Evolutionary conservation across 2,329 filamentous ascomycete genomes (phyloP).

Genomic region (Paramyrothecium sp.): DNA sequence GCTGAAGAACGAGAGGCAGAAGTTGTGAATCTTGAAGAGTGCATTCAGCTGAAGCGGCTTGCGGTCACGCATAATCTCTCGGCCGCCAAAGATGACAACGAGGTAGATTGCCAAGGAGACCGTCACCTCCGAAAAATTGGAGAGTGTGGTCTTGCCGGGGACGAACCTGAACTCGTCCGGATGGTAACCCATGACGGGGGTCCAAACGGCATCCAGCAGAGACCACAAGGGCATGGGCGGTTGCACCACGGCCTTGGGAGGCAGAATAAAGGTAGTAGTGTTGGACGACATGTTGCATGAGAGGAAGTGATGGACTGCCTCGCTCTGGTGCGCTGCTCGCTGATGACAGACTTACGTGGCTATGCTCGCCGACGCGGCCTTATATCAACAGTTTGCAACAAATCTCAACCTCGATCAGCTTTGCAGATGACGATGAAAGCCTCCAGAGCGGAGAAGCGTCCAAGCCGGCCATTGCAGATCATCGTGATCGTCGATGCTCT

Average conservation of each 20-base stretch:
- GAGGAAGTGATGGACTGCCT: not conserved
- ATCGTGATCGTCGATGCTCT: not conserved
- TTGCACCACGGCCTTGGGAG: not conserved
- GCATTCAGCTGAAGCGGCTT: constrained; percentile 73
- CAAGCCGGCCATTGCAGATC: not conserved
- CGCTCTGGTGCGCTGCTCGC: not conserved
- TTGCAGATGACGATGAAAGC: not conserved
- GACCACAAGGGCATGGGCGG: not conserved
- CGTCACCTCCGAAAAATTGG: constrained; percentile 70
- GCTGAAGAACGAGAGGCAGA: constrained; percentile 77
- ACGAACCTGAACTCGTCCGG: constrained; percentile 77
- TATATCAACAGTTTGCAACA: not conserved
- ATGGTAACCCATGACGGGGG: constrained; percentile 67
- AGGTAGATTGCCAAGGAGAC: constrained; percentile 77
- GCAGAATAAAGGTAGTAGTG: not conserved
- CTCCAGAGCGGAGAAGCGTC: not conserved
- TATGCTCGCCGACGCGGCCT: not conserved
- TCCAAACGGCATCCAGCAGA: constrained; percentile 74
- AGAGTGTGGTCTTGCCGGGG: constrained; percentile 73
- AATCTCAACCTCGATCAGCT: not conserved
- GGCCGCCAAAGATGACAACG: constrained; percentile 77
- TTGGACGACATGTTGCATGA: constrained; percentile 1
- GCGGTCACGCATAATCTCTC: constrained; percentile 78
- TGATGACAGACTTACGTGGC: not conserved
- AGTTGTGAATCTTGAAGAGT: constrained; percentile 86